phyloP scores from a whole-genome alignment of 106 monocot species.

The Acanthochlamys bracteata region DNA sequence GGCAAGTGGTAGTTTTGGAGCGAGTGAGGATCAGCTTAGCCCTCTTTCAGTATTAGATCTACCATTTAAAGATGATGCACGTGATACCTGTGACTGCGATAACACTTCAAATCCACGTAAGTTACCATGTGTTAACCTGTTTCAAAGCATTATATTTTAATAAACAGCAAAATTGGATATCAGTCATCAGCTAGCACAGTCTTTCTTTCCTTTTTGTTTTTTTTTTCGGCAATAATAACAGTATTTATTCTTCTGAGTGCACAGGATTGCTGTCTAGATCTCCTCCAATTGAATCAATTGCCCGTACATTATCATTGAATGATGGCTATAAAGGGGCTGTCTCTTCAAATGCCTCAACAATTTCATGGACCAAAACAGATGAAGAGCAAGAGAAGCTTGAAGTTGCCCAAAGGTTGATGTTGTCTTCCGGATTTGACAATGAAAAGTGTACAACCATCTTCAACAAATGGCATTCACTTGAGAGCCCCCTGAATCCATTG shows the following conservation, averaged over 20 bases:
- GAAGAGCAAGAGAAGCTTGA: slow-evolving; percentile 10
- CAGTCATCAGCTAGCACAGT: too few species aligned
- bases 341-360: neutral
- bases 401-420: slow-evolving; percentile 9
- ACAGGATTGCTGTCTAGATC: slow-evolving; percentile 21
- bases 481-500: slow-evolving; percentile 13
- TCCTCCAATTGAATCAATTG: slow-evolving; percentile 17
- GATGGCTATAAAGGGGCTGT: neutral
- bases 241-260: neutral
- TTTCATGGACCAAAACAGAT: neutral
- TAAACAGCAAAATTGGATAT: too few species aligned
- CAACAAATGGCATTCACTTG: slow-evolving; percentile 18
- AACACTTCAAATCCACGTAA: slow-evolving; percentile 10
- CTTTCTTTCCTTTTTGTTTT: too few species aligned
- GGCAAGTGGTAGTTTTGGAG: neutral
- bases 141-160: too few species aligned
- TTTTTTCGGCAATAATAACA: neutral
- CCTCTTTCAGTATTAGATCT: slow-evolving; percentile 26
- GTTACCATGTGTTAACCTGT: slow-evolving; percentile 5
- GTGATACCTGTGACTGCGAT: slow-evolving; percentile 5
- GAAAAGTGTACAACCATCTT: neutral
- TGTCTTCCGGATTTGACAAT: slow-evolving; percentile 10
- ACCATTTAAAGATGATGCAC: slow-evolving; percentile 20
- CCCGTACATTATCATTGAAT: slow-evolving; percentile 18
- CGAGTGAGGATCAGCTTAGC: slow-evolving; percentile 25